A percentile compares a stretch with the other conserved stretches of the same genome.
Evolutionary conservation across 2,329 filamentous ascomycete genomes (phyloP).

Genomic region (Monosporascus sp.): DNA sequence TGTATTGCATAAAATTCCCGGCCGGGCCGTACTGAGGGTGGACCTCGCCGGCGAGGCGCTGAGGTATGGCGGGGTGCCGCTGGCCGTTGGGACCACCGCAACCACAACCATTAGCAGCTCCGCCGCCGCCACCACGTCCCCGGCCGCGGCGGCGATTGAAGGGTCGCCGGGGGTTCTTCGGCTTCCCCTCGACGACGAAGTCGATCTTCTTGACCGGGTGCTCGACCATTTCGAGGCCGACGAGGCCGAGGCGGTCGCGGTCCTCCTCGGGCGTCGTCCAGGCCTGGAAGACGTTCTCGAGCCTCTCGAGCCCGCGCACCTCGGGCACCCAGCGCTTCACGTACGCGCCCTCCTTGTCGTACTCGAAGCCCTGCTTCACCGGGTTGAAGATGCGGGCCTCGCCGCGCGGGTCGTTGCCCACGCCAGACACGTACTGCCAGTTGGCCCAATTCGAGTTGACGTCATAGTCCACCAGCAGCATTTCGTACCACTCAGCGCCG

Average conservation of each 20-base stretch:
- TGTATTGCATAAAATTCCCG: not conserved
- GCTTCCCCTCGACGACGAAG: slow-evolving; percentile 53
- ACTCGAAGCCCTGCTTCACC: slow-evolving; percentile 74
- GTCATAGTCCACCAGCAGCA: slow-evolving; percentile 70
- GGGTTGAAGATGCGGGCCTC: slow-evolving; percentile 74
- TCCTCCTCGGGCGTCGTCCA: slow-evolving; percentile 59
- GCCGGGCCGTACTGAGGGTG: not conserved
- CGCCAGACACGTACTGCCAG: slow-evolving; percentile 77
- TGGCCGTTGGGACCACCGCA: not conserved
- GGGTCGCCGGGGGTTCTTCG: slow-evolving; percentile 29
- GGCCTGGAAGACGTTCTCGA: slow-evolving; percentile 62
- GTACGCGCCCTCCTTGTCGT: slow-evolving; percentile 65
- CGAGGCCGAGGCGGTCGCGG: slow-evolving; percentile 51
- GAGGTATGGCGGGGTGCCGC: not conserved
- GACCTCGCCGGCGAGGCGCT: no score
- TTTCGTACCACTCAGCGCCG: slow-evolving; percentile 80
- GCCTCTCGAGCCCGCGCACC: slow-evolving; percentile 46
- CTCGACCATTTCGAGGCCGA: slow-evolving; percentile 59
- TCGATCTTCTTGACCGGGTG: slow-evolving; percentile 61
- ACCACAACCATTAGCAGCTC: not conserved
- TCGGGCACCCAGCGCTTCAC: slow-evolving; percentile 71
- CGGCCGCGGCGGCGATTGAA: slow-evolving; percentile 27
- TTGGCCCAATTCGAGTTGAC: slow-evolving; percentile 74
- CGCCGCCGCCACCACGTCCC: slow-evolving; percentile 13
- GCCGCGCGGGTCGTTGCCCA: slow-evolving; percentile 72